A percentile compares a stretch with the other conserved stretches of the same genome.
Conservation (phyloP, 164 flowering plant species). For the Protea cynaroides region DNA sequence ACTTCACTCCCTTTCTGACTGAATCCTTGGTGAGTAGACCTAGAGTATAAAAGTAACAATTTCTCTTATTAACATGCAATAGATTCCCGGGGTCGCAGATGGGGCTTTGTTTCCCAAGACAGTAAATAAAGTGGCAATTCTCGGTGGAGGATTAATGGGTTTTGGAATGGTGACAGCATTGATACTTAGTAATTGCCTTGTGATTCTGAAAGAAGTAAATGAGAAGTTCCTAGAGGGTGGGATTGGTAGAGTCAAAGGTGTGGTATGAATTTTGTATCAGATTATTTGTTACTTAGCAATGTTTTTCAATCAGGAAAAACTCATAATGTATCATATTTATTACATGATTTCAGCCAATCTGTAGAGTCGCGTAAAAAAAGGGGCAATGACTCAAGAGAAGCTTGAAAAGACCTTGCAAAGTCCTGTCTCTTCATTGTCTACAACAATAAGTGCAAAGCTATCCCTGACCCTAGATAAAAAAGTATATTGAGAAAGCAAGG, state of each 20-base stretch:
- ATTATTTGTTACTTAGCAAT: neutral
- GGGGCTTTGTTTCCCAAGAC: conserved; percentile 63
- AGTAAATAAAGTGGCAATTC: conserved; percentile 69
- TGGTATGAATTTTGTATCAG: conserved; percentile 2
- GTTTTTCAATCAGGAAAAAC: no score
- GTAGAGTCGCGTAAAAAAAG: conserved; percentile 84
- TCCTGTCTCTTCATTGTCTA: conserved; percentile 62
- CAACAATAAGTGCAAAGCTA: conserved; percentile 63
- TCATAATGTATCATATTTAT: neutral
- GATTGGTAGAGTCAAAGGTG: conserved; percentile 70
- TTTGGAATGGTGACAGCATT: conserved; percentile 93
- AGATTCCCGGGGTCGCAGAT: conserved; percentile 91
- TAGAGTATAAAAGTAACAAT: no score
- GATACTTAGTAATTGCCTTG: conserved; percentile 61
- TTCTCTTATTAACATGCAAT: neutral
- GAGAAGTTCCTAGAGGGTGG: conserved; percentile 76
- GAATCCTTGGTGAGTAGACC: no score
- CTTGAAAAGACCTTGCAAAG: conserved; percentile 69
- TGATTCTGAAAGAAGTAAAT: conserved; percentile 85
- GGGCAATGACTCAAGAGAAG: conserved; percentile 70
- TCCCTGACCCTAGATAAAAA: conserved; percentile 72
- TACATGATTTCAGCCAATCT: conserved; percentile 53
- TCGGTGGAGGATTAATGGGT: conserved; percentile 98
- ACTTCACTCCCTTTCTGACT: no score
- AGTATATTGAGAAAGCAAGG: conserved; percentile 71